Conservation (phyloP, 768 basidiomycete genomes). For the Punctularia strigosozonata region DNA sequence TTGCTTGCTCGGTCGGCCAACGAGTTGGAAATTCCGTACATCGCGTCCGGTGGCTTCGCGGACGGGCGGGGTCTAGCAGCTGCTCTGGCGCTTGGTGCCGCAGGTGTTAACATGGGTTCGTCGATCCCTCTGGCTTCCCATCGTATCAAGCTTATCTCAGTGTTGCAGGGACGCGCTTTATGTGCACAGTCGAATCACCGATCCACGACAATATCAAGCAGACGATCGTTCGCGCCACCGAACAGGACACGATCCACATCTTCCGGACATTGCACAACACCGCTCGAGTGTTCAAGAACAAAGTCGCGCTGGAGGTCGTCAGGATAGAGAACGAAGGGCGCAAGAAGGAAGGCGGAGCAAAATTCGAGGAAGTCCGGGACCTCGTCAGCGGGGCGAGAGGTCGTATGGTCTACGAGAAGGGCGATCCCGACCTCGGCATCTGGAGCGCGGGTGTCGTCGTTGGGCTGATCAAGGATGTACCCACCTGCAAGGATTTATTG, state of each 20-base stretch:
- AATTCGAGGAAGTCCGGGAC: slow-evolving; percentile 77
- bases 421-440: slow-evolving; percentile 80
- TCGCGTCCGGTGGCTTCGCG: slow-evolving; percentile 87
- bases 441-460: slow-evolving; percentile 63
- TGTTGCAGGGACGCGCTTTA: slow-evolving; percentile 60
- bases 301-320: slow-evolving; percentile 77
- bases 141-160: background rate
- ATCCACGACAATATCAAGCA: slow-evolving; percentile 89
- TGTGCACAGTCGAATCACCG: slow-evolving; percentile 82
- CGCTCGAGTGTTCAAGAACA: slow-evolving; percentile 80
- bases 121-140: slow-evolving; percentile 1
- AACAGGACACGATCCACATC: slow-evolving; percentile 80
- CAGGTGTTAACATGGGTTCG: slow-evolving; percentile 66
- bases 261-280: slow-evolving; percentile 82
- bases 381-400: slow-evolving; percentile 66
- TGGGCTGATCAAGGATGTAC: slow-evolving; percentile 75
- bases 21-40: slow-evolving; percentile 74
- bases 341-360: slow-evolving; percentile 68
- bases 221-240: slow-evolving; percentile 73
- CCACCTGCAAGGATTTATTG: slow-evolving; percentile 67
- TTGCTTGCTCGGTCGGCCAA: slow-evolving; percentile 79
- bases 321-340: no score
- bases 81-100: slow-evolving; percentile 71
- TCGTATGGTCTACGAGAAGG: slow-evolving; percentile 64
- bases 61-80: slow-evolving; percentile 78